A percentile compares a stretch with the other conserved stretches of the same genome.
Evolutionary conservation across 305 asterid species (phyloP).

Genomic region (Ajuga reptans): DNA sequence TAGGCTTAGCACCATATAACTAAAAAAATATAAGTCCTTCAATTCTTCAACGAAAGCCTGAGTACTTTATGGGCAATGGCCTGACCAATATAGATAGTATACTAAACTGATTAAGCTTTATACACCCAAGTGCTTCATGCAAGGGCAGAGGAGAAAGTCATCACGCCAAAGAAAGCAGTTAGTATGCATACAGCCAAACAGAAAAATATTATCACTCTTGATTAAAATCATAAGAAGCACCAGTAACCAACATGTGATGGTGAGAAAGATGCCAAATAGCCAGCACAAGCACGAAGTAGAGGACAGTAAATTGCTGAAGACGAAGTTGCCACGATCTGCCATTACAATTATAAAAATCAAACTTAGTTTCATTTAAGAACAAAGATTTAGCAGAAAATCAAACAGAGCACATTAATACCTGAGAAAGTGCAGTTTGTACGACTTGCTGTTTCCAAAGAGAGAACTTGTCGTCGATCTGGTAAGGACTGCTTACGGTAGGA

Average conservation of each 20-base stretch:
- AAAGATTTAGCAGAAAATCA: slow-evolving; percentile 17
- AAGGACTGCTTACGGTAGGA: slow-evolving; percentile 56
- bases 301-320: slow-evolving; percentile 70
- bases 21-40: not conserved
- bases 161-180: slow-evolving; percentile 9
- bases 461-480: slow-evolving; percentile 73
- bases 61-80: not conserved
- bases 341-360: slow-evolving; percentile 25
- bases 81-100: slow-evolving; percentile 11
- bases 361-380: slow-evolving; percentile 9
- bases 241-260: slow-evolving; percentile 79
- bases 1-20: slow-evolving; percentile 18
- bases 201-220: slow-evolving; percentile 17
- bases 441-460: slow-evolving; percentile 79
- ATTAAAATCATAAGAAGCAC: slow-evolving; percentile 20
- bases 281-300: slow-evolving; percentile 86
- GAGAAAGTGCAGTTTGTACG: slow-evolving; percentile 73
- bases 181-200: slow-evolving; percentile 14
- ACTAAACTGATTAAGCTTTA: not conserved
- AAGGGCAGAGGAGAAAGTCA: slow-evolving; percentile 5
- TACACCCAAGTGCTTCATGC: not conserved
- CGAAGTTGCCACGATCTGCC: slow-evolving; percentile 85
- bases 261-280: slow-evolving; percentile 84
- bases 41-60: not conserved
- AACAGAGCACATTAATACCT: slow-evolving; percentile 41